Conservation (phyloP, 1,284 basidiomycete genomes). For the Sanguinoderma infundibulare region DNA sequence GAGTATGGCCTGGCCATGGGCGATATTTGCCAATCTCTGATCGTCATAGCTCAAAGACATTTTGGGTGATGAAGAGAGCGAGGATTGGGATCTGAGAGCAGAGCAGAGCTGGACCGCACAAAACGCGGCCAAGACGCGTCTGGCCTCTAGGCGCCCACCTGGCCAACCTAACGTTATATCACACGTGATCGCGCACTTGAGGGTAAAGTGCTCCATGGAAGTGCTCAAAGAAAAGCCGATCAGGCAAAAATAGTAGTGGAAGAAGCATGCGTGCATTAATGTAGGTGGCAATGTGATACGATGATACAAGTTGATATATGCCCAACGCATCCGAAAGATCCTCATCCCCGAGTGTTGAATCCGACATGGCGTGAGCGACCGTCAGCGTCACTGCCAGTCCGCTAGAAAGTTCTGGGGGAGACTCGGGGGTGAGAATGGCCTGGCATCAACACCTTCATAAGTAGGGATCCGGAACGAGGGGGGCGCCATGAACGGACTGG, state of each 20-base stretch:
- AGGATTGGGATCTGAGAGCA: neutral
- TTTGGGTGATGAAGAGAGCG: slow-evolving; percentile 1
- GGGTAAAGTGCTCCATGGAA: too few relatives aligned
- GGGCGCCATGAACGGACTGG: slow-evolving; percentile 15
- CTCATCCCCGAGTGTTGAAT: too few relatives aligned
- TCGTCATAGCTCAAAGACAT: slow-evolving; percentile 22
- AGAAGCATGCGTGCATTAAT: neutral
- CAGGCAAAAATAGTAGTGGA: neutral
- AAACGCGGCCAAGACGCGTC: slow-evolving; percentile 7
- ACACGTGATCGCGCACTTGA: slow-evolving; percentile 15
- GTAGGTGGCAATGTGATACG: too few relatives aligned
- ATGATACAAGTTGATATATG: too few relatives aligned
- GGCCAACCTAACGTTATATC: neutral
- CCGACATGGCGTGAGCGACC: too few relatives aligned
- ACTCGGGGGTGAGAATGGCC: slow-evolving; percentile 22
- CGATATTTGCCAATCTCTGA: slow-evolving; percentile 52
- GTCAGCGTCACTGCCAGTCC: too few relatives aligned
- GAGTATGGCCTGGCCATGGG: slow-evolving; percentile 52
- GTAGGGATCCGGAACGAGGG: slow-evolving; percentile 19
- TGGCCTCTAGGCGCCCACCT: neutral
- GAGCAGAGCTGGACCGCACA: too few relatives aligned
- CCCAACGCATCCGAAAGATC: too few relatives aligned
- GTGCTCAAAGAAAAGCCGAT: neutral
- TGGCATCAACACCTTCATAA: slow-evolving; percentile 24
- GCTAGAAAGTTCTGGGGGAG: slow-evolving; percentile 21